These are phyloP conservation scores for Talaromyces pinophilus DNA, from an alignment of 2,329 filamentous ascomycete genomes.

Conservation along the genomic window DNA sequence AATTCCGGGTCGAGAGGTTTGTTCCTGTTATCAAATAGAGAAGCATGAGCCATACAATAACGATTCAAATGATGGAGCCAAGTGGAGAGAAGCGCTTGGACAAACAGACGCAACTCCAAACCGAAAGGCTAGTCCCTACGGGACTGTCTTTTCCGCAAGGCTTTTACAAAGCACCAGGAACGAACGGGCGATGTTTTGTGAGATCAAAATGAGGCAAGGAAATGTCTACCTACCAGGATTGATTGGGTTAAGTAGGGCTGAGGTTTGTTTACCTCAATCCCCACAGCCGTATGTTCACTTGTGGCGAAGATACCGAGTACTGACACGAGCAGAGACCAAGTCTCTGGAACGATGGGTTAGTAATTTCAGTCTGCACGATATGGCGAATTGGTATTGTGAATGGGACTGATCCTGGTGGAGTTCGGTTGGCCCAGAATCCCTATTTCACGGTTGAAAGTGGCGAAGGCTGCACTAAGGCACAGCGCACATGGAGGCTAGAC, in stretches of 20 bases:
- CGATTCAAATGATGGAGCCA: neutral
- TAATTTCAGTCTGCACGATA: neutral
- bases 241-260: conserved; percentile 15
- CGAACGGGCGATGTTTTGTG: neutral
- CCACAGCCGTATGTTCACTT: neutral
- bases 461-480: conserved; percentile 12
- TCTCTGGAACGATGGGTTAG: neutral
- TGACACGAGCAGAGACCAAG: neutral
- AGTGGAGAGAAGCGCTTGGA: conserved; percentile 13
- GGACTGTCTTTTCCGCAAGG: neutral
- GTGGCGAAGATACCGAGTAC: conserved; percentile 6
- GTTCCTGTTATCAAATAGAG: conserved; percentile 1
- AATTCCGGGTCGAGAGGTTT: neutral
- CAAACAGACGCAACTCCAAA: neutral
- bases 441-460: conserved; percentile 2
- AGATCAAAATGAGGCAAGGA: conserved; percentile 5
- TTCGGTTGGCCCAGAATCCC: neutral
- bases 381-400: neutral
- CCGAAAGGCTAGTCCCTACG: conserved; percentile 1
- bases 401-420: neutral
- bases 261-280: conserved; percentile 9
- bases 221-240: conserved; percentile 9
- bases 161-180: neutral
- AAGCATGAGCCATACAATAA: neutral
- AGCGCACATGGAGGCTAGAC: neutral